Evolutionary conservation across 345 rosid genomes (phyloP), one percentile per base, ranked within the genome.

Genomic region (Leavenworthia alabamica): DNA sequence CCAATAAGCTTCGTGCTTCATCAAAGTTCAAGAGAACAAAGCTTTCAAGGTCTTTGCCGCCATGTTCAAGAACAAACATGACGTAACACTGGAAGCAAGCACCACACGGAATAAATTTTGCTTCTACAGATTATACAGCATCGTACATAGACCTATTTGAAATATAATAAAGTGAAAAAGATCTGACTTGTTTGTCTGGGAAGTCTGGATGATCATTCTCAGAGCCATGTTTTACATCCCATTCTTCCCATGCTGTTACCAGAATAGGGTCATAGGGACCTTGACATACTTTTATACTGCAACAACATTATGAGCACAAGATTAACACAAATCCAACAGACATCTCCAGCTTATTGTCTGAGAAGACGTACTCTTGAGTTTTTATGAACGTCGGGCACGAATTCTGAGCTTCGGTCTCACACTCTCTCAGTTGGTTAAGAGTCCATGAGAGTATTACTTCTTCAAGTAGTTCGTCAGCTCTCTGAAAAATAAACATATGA

Each of bases 171-270:
- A 45, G 50, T 20, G 51, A 56, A 58, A 62, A 61, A 47, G 7
- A 63, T 47, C 12, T 52, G 42, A 84, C 90, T 83, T 93, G 99
- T 69, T 81, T 81, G 77, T 80, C 90, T 3, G 90, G 83, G 64
- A 93, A 93, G 53, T 55, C 82, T 10, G 99, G 99, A 69, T 89
- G 93, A 72, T 93, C 99, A 75, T 93, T 93, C 71, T 89, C 92
- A 37, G 97, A 87, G 26, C 77, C 77, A 72, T 85, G 78, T 57
- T 80, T 55, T 26, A 82, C 90, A 73, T 93, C 97, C 99, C 99
- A 89, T 17, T 78, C 81, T 79, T 93, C 99, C 99, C 99, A 93
- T 32, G 97, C 94, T 78, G 62, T 77, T 41, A 85, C 37, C 70
- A 93, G 67, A 22, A 81, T 75, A 54, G 72, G 69, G 63, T 81